These are phyloP conservation scores for Corniculantispora saksenae DNA, from an alignment of 2,329 filamentous ascomycete species.

Conservation along the genomic window DNA sequence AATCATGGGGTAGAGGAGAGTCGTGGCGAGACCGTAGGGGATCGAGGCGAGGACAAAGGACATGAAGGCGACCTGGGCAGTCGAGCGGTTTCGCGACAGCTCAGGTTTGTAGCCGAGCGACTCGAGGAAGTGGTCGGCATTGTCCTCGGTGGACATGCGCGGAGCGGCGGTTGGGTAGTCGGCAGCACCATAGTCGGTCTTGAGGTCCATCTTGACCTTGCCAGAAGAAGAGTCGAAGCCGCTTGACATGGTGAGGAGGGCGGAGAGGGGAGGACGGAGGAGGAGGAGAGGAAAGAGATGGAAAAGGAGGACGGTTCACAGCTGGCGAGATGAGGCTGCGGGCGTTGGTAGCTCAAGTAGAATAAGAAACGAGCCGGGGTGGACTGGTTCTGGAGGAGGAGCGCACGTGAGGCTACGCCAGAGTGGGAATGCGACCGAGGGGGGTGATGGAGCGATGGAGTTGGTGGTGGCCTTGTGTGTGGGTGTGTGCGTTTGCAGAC, in stretches of 20 bases:
- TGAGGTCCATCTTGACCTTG: conserved; percentile 30
- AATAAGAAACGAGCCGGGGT: neutral
- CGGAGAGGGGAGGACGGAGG: neutral
- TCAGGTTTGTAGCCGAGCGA: conserved; percentile 68
- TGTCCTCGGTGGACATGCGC: conserved; percentile 34
- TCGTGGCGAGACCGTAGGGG: conserved; percentile 72
- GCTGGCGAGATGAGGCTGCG: conserved; percentile 8
- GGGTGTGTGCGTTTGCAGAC: neutral
- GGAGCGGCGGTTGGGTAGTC: conserved; percentile 24
- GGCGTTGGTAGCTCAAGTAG: neutral
- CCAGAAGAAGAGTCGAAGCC: conserved; percentile 11
- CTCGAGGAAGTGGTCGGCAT: conserved; percentile 63
- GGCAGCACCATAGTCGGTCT: conserved; percentile 28
- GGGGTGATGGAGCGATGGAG: neutral
- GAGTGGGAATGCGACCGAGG: conserved; percentile 14
- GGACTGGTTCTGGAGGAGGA: neutral
- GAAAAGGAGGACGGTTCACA: neutral
- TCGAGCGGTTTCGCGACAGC: conserved; percentile 64
- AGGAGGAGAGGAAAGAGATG: neutral
- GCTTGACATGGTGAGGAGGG: conserved; percentile 17
- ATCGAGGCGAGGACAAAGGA: conserved; percentile 75
- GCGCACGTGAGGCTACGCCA: conserved; percentile 19
- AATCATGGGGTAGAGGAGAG: conserved; percentile 65
- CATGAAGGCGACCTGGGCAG: conserved; percentile 72
- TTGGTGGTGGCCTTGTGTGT: neutral